Evolutionary conservation across 2,329 filamentous ascomycete genomes (phyloP).

Genomic region (Periconia sp.): DNA sequence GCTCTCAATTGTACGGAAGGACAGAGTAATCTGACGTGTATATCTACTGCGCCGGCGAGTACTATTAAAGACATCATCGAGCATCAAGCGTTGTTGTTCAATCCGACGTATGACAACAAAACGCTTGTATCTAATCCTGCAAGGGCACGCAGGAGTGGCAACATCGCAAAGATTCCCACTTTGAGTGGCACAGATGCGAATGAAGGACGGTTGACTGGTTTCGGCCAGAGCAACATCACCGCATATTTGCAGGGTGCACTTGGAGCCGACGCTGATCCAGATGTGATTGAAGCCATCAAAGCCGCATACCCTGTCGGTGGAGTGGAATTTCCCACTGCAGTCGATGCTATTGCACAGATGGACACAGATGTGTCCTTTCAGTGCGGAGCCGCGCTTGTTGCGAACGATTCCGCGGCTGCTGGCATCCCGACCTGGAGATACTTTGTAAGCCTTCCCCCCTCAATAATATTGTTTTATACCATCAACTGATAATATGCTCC

Average conservation of each 20-base stretch:
- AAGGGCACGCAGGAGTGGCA: conserved; percentile 18
- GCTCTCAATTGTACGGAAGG: conserved; percentile 28
- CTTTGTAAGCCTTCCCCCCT: conserved; percentile 3
- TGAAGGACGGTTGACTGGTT: conserved; percentile 31
- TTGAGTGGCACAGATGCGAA: conserved; percentile 32
- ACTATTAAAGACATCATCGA: conserved; percentile 26
- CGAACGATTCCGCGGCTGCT: conserved; percentile 26
- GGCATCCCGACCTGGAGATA: conserved; percentile 35
- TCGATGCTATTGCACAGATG: conserved; percentile 25
- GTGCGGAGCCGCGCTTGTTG: conserved; percentile 27
- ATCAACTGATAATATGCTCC: neutral
- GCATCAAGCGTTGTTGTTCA: conserved; percentile 24
- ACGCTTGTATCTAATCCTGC: conserved; percentile 27
- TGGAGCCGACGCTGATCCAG: conserved; percentile 4
- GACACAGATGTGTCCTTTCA: conserved; percentile 23
- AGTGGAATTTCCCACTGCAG: conserved; percentile 16
- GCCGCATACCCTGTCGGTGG: conserved; percentile 29
- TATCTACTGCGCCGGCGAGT: conserved; percentile 23
- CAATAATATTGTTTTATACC: conserved; percentile 8
- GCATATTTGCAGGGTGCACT: conserved; percentile 25
- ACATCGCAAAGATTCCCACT: conserved; percentile 35
- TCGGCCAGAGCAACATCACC: conserved; percentile 23
- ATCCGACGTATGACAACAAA: conserved; percentile 25
- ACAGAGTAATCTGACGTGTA: conserved; percentile 27
- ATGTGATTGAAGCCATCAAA: conserved; percentile 19